A percentile compares a stretch with the other conserved stretches of the same genome.
Conservation (phyloP, 106 monocot genomes). For the Agapanthus africanus region DNA sequence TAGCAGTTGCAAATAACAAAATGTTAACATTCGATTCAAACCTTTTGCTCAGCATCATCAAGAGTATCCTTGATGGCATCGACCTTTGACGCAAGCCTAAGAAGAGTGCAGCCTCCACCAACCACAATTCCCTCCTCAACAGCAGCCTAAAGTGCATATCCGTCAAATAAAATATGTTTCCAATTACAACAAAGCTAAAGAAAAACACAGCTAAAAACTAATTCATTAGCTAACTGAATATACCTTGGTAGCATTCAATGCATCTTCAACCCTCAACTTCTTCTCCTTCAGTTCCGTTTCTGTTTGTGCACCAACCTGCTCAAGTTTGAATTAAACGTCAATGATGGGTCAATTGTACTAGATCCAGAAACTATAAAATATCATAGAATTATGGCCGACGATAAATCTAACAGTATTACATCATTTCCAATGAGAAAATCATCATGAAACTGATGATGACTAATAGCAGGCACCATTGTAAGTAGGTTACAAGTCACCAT, state of each 20-base stretch:
- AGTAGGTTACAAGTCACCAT: too few species aligned
- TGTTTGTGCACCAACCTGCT: slow-evolving; percentile 76
- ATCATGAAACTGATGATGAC: background rate
- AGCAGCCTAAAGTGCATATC: slow-evolving; percentile 37
- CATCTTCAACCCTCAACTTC: slow-evolving; percentile 78
- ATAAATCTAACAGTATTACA: background rate
- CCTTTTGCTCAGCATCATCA: slow-evolving; percentile 77
- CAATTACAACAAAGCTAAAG: background rate
- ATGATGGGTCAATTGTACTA: background rate
- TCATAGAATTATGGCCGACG: background rate
- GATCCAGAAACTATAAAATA: background rate
- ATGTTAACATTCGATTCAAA: slow-evolving; percentile 3
- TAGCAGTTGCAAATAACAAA: background rate
- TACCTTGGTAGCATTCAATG: slow-evolving; percentile 79
- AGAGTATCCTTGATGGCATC: slow-evolving; percentile 66
- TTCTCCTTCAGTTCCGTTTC: slow-evolving; percentile 76
- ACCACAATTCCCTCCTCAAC: slow-evolving; percentile 83
- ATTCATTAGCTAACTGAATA: background rate
- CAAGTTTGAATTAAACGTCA: background rate
- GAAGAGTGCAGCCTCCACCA: slow-evolving; percentile 69
- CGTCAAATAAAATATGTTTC: background rate
- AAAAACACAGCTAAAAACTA: background rate
- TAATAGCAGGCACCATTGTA: background rate
- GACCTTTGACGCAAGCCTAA: slow-evolving; percentile 61
- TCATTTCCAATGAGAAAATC: background rate